Evolutionary conservation across 2,329 filamentous ascomycete species (phyloP).

Genomic region (Endocalyx cinctus): DNA sequence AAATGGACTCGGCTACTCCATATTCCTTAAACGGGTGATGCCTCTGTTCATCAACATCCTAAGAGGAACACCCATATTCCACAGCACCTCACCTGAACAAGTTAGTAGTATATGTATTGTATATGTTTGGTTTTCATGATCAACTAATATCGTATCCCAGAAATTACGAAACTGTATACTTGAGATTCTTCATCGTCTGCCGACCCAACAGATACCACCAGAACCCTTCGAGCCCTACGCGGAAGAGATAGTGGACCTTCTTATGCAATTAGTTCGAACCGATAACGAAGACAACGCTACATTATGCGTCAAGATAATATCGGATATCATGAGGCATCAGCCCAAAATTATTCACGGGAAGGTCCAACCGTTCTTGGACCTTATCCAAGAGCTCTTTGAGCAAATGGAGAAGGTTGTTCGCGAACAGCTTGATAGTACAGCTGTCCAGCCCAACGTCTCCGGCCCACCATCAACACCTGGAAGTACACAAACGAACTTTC

Average conservation of each 20-base stretch:
- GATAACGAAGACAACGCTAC: constrained; percentile 99
- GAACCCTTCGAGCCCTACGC: constrained; percentile 88
- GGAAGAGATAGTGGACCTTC: constrained; percentile 79
- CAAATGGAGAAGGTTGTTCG: constrained; percentile 92
- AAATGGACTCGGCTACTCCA: constrained; percentile 67
- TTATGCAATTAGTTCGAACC: constrained; percentile 80
- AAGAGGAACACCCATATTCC: constrained; percentile 81
- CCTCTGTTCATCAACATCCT: constrained; percentile 85
- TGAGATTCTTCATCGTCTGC: constrained; percentile 87
- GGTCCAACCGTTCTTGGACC: constrained; percentile 81
- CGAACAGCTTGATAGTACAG: constrained; percentile 84
- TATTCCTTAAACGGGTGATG: constrained; percentile 82
- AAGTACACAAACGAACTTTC: constrained; percentile 65
- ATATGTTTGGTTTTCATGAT: constrained; percentile 1
- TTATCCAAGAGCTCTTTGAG: constrained; percentile 95
- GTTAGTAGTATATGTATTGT: constrained; percentile 40
- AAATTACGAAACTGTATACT: constrained; percentile 90
- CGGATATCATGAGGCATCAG: constrained; percentile 93
- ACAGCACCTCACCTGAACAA: constrained; percentile 86
- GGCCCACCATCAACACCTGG: constrained; percentile 64
- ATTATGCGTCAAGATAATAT: constrained; percentile 96
- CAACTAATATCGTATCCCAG: constrained; percentile 36
- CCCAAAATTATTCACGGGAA: constrained; percentile 71
- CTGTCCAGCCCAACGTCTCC: constrained; percentile 46
- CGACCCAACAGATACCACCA: constrained; percentile 62